A percentile compares a stretch with the other conserved stretches of the same genome.
Evolutionary conservation across 108 stramenopile genomes (phyloP).

Genomic region (Asterionellopsis glacialis): DNA sequence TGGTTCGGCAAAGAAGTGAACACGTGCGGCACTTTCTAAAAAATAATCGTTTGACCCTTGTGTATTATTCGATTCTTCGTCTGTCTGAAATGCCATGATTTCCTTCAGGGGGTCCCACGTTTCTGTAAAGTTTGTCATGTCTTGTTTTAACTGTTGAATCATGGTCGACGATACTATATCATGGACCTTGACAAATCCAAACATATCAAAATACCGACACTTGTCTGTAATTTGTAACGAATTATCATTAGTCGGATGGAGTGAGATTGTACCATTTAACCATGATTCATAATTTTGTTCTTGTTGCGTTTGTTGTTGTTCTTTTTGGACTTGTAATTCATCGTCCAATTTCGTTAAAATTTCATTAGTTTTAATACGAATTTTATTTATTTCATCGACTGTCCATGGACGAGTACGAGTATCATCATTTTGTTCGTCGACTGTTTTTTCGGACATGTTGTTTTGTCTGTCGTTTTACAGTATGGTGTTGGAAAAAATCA

Average conservation of each 20-base stretch:
- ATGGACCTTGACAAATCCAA: slow-evolving; percentile 53
- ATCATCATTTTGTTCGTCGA: no score
- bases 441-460: no score
- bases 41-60: slow-evolving; percentile 84
- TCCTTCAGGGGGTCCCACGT: slow-evolving; percentile 45
- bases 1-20: slow-evolving; percentile 87
- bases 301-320: neutral
- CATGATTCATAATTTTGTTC: neutral
- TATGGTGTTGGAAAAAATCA: no score
- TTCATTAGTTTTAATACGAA: slow-evolving; percentile 1
- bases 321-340: neutral
- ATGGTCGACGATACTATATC: slow-evolving; percentile 21
- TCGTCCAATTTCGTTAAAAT: slow-evolving; percentile 1
- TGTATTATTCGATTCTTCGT: slow-evolving; percentile 54
- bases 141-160: slow-evolving; percentile 5
- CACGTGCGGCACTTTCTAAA: slow-evolving; percentile 63
- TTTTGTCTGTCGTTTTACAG: no score
- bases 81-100: slow-evolving; percentile 71
- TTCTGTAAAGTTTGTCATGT: slow-evolving; percentile 52
- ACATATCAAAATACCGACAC: slow-evolving; percentile 58
- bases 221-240: neutral
- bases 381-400: slow-evolving; percentile 6
- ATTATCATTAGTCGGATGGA: neutral
- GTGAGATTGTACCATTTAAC: neutral
- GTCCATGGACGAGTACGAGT: no score